A percentile compares a stretch with the other conserved stretches of the same genome.
phyloP scores from a whole-genome alignment of 2,329 filamentous ascomycete species.

The Pyricularia sp. region DNA sequence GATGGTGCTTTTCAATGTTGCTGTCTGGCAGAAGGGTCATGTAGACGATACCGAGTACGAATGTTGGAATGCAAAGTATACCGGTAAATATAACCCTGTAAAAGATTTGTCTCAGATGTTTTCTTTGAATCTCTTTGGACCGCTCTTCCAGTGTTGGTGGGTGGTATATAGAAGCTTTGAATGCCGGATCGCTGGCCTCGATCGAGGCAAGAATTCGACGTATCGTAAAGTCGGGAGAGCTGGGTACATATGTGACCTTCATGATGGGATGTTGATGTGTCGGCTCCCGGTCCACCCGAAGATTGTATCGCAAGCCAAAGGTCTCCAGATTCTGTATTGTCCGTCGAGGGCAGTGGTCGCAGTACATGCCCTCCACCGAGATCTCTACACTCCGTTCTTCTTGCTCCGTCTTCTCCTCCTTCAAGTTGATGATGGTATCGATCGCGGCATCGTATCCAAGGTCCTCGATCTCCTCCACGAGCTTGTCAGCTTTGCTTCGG shows the following conservation, averaged over 20 bases:
- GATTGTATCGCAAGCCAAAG: slow-evolving; percentile 31
- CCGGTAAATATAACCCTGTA: slow-evolving; percentile 62
- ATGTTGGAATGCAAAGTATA: slow-evolving; percentile 67
- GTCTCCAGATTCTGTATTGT: slow-evolving; percentile 44
- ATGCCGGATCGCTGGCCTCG: slow-evolving; percentile 52
- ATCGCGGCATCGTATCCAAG: slow-evolving; percentile 58
- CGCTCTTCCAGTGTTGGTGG: slow-evolving; percentile 77
- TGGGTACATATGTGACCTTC: slow-evolving; percentile 60
- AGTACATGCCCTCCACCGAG: slow-evolving; percentile 63
- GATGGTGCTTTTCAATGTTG: slow-evolving; percentile 48
- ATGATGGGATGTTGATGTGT: slow-evolving; percentile 57
- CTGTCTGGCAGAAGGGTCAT: slow-evolving; percentile 67
- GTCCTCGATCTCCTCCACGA: slow-evolving; percentile 47
- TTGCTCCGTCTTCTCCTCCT: slow-evolving; percentile 16
- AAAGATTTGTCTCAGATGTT: slow-evolving; percentile 60
- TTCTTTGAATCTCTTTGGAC: slow-evolving; percentile 60
- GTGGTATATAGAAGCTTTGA: slow-evolving; percentile 64
- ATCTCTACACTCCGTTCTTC: slow-evolving; percentile 52
- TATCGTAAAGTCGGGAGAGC: slow-evolving; percentile 61
- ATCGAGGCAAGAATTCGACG: slow-evolving; percentile 64
- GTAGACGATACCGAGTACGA: slow-evolving; percentile 81
- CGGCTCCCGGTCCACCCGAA: slow-evolving; percentile 45
- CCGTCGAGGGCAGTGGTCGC: slow-evolving; percentile 57
- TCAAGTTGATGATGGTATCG: slow-evolving; percentile 34
- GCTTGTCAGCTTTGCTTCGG: slow-evolving; percentile 30